Evolutionary conservation across 2,329 filamentous ascomycete genomes (phyloP), one percentile per base, ranked within the genome.

Genomic region (Didymella pinodella): DNA sequence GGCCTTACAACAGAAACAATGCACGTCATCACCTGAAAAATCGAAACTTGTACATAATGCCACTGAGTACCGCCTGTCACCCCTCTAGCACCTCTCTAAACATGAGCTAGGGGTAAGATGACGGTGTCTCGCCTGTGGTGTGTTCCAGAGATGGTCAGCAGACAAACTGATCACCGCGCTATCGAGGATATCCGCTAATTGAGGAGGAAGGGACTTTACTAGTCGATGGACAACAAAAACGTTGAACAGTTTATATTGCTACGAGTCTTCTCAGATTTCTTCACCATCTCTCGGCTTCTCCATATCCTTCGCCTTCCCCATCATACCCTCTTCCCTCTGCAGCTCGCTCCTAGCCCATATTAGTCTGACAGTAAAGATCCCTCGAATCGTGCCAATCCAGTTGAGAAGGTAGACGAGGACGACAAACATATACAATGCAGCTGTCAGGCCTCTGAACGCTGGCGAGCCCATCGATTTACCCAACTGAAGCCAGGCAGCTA

Each of bases 341-440:
- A 58, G 8, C 26, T 58, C 55, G 44, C 55, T 58, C 29, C 53
- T 53, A 3, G 55, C 55, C 55, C 55, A 58, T 25, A 54, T 53
- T 22, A 58, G 26, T 11, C 49, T 45, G 8, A 49, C 55, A 22
- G 34, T 54, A 14, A 44, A 11, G 3, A 58, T 45, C 4, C 55
- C 55, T 26, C 38, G 22, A 26, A 58, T 49, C 2, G 55, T 58
- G 1, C 55, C 55, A 2, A 54, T 18, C 49, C 54, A 57, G 14
- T 57, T 57, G 14, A 52, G 28, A 7, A 57, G 4, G n/a, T 57
- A 57, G 7, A 52, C 22, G 3, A 52, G 4, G 16, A 57, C 54
- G 6, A 48, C 54, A 18, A 47, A 11, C 40, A 54, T 43, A 18
- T 50, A 54, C 8, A 48, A 32, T 4, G 54, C 48, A n/a, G 48